These are phyloP conservation scores for Claviceps arundinis DNA, from an alignment of 2,329 filamentous ascomycete genomes.

Conservation along the genomic window DNA sequence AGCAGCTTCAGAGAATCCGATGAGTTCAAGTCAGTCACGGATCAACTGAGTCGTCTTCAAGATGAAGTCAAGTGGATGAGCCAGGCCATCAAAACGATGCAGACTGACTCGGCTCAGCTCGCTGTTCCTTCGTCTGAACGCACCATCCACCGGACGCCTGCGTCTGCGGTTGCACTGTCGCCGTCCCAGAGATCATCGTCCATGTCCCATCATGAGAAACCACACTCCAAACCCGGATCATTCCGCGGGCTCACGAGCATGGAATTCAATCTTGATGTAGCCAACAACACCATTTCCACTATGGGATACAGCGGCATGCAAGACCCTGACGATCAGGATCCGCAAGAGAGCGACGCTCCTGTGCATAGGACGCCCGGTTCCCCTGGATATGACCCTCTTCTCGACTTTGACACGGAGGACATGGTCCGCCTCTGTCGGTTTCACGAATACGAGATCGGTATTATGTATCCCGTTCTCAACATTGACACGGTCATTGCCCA, in stretches of 20 bases:
- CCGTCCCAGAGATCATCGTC: conserved; percentile 28
- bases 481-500: conserved; percentile 60
- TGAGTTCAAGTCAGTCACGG: conserved; percentile 72
- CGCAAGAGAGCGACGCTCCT: conserved; percentile 9
- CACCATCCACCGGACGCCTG: conserved; percentile 19
- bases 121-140: conserved; percentile 31
- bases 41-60: conserved; percentile 62
- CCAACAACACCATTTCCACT: conserved; percentile 72
- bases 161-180: conserved; percentile 24
- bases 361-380: conserved; percentile 15
- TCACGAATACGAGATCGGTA: conserved; percentile 80
- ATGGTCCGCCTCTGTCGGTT: conserved; percentile 65
- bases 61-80: conserved; percentile 73
- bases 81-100: conserved; percentile 55
- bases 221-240: conserved; percentile 42
- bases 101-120: conserved; percentile 34
- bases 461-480: conserved; percentile 81
- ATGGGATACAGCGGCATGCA: conserved; percentile 68
- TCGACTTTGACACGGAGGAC: conserved; percentile 65
- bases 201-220: conserved; percentile 27
- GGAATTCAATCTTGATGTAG: conserved; percentile 74
- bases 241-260: conserved; percentile 81
- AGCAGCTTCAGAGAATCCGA: conserved; percentile 86
- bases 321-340: conserved; percentile 47
- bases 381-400: conserved; percentile 56